Conservation (phyloP, 306 rosid genomes). For the Lathyrus sativus region DNA sequence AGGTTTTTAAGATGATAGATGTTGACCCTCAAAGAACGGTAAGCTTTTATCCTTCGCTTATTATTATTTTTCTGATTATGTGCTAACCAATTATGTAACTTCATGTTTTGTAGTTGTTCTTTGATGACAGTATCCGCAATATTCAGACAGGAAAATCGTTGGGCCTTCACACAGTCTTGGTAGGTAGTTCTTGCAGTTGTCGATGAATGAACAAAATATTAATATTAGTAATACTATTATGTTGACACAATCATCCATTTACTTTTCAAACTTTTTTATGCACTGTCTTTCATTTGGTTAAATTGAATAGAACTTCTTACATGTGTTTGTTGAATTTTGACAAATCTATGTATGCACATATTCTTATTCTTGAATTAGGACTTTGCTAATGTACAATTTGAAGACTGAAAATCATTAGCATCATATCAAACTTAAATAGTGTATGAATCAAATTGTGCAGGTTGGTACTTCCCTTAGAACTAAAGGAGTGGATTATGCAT, state of each 20-base stretch:
- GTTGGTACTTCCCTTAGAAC: constrained; percentile 58
- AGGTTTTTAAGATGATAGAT: constrained; percentile 63
- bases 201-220: neutral
- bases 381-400: neutral
- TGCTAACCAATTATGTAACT: too few species aligned
- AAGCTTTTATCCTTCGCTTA: constrained; percentile 29
- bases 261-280: neutral
- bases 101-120: constrained; percentile 76
- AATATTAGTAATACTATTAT: constrained; percentile 6
- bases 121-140: constrained; percentile 78
- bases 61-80: constrained; percentile 5
- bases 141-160: constrained; percentile 56
- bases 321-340: neutral
- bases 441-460: constrained; percentile 41
- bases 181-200: constrained; percentile 33
- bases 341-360: too few species aligned
- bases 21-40: constrained; percentile 75
- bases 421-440: neutral
- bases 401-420: neutral
- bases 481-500: constrained; percentile 68
- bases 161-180: constrained; percentile 80
- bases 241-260: neutral
- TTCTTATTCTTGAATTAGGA: neutral
- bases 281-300: neutral
- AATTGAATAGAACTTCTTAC: constrained; percentile 12